Evolutionary conservation across 2,329 filamentous ascomycete genomes (phyloP).

Genomic region (Xylaria sp.): DNA sequence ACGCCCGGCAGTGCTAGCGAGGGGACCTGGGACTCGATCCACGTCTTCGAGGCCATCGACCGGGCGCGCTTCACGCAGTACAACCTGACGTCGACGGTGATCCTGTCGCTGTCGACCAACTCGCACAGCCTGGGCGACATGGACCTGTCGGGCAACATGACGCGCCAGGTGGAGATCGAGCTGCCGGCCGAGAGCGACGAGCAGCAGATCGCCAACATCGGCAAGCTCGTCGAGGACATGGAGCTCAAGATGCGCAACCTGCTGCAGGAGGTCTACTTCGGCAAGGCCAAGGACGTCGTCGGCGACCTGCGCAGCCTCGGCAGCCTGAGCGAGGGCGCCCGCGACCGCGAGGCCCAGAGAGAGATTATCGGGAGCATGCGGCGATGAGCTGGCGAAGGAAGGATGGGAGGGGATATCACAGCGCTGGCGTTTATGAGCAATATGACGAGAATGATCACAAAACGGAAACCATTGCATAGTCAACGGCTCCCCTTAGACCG

Average conservation of each 20-base stretch:
- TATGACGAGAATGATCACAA: background rate
- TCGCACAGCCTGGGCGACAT: slow-evolving; percentile 71
- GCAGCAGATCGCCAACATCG: slow-evolving; percentile 94
- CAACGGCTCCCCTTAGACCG: slow-evolving; percentile 3
- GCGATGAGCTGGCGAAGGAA: slow-evolving; percentile 23
- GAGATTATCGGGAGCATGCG: slow-evolving; percentile 75
- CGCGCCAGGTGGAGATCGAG: slow-evolving; percentile 91
- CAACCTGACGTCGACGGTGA: slow-evolving; percentile 96
- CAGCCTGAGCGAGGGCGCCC: slow-evolving; percentile 80
- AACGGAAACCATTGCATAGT: slow-evolving; percentile 2
- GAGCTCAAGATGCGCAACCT: slow-evolving; percentile 99
- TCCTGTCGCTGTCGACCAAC: slow-evolving; percentile 78
- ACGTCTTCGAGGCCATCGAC: slow-evolving; percentile 96
- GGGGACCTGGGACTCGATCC: slow-evolving; percentile 96
- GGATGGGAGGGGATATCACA: slow-evolving; percentile 1
- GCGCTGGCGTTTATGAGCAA: slow-evolving; percentile 3
- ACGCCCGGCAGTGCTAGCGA: slow-evolving; percentile 67
- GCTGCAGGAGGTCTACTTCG: slow-evolving; percentile 98
- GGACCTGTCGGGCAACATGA: slow-evolving; percentile 97
- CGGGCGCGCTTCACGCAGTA: slow-evolving; percentile 91
- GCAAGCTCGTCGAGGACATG: slow-evolving; percentile 96
- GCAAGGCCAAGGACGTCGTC: slow-evolving; percentile 98
- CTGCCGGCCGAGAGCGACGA: slow-evolving; percentile 86
- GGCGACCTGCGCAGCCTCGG: slow-evolving; percentile 89
- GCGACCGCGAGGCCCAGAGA: slow-evolving; percentile 80